These are phyloP conservation scores for Globisporangium cederbergense DNA, from an alignment of 352 stramenopile species.

Conservation along the genomic window DNA sequence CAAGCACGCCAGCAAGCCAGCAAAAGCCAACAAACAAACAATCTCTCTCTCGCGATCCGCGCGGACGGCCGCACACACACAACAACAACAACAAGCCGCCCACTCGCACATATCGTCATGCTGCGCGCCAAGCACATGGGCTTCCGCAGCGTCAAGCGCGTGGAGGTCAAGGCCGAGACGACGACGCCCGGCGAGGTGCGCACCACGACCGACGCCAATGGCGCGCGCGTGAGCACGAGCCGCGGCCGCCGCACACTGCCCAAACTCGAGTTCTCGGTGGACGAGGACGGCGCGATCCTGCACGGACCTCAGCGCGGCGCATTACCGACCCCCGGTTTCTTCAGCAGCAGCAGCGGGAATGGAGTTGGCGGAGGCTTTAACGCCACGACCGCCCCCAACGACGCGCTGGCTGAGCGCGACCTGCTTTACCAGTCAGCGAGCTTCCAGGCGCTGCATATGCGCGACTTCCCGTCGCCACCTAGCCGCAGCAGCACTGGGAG, in stretches of 20 bases:
- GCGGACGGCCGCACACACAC: too few relatives aligned
- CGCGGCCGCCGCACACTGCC: conserved; percentile 67
- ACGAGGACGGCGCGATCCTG: conserved; percentile 78
- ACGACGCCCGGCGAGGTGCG: conserved; percentile 76
- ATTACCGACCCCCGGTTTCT: conserved; percentile 8
- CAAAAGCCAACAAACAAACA: too few relatives aligned
- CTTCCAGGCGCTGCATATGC: conserved; percentile 58
- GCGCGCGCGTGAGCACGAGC: conserved; percentile 54
- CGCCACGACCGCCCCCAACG: conserved; percentile 9
- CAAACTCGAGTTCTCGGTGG: conserved; percentile 83
- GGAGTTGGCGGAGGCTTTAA: neutral
- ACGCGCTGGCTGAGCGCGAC: conserved; percentile 29
- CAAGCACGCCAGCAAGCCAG: too few relatives aligned
- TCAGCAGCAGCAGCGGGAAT: conserved; percentile 4
- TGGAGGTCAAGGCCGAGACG: conserved; percentile 86
- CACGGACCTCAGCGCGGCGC: conserved; percentile 68
- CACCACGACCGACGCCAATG: conserved; percentile 61
- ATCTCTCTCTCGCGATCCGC: neutral
- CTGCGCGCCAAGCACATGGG: conserved; percentile 77
- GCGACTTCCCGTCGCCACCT: conserved; percentile 34
- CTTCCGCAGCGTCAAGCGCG: conserved; percentile 74
- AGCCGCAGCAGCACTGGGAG: conserved; percentile 5
- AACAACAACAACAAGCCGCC: neutral
- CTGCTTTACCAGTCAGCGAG: conserved; percentile 34
- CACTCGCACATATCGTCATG: conserved; percentile 28